Base-by-base conservation (phyloP, 352 stramenopile species). In the Pythium aphanidermatum region DNA sequence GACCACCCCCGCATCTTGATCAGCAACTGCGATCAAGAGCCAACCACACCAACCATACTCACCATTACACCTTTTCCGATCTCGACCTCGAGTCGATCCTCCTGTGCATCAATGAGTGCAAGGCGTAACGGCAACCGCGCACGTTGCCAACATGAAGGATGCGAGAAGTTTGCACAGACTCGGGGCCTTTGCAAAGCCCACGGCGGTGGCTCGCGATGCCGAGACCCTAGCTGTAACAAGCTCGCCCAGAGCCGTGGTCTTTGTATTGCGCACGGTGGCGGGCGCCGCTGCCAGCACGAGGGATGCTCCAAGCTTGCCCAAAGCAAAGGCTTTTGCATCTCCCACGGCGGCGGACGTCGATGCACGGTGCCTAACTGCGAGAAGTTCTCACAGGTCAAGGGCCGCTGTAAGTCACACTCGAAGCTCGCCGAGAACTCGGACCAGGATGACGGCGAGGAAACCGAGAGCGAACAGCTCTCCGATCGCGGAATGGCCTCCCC, bases 301-400 rank as follows among this genome's bases (percentile, higher is more conserved):
- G 59, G 56, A 44, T 92, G 80, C 63, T 61, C 65, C 45, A 92
- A 88, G 55, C 54, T 84, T 47, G 80, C 80, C 3, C 78, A 92
- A 60, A 86, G 64, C 45, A 85, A 85, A 41, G 79, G 79, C 8
- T 86, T 82, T 52, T 92, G 79, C 67, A 88, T 92, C 43, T 83
- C 79, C 16, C 79, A 92, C 54, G 79, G 80, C 27, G 80, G 80
- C 20, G 80, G 80, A 5, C 79, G 77, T 0, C 77, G 80, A 1
- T 92, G 80, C 57, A 79, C 62, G 17, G 72, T 88, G 21, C 52
- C 65, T 2, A 71, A 79, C 58, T 95, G 83, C 52, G 68, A 88
- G 44, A 92, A 92, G 65, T 92, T 92, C 47, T 88, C 80, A n/a
- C 80, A 92, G 51, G 79, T 92, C 48, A 88, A 88, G 31, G 80